phyloP scores from a whole-genome alignment of 176 grass and related monocot genomes.

The Carex myosuroides region DNA sequence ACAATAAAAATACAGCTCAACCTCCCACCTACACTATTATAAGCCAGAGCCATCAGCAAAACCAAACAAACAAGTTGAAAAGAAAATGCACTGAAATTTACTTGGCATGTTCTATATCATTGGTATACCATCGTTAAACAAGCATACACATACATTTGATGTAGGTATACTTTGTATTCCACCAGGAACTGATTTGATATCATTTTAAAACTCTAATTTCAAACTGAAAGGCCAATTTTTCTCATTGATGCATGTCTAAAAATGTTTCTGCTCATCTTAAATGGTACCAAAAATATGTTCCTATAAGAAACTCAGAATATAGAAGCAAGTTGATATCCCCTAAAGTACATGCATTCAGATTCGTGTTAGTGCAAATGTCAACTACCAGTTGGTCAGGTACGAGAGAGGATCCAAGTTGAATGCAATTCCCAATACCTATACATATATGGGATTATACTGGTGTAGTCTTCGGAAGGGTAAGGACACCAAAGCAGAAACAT shows the following conservation, averaged over 20 bases:
- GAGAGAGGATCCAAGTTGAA: not conserved
- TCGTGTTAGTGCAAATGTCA: not conserved
- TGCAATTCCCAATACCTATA: not conserved
- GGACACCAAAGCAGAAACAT: not conserved
- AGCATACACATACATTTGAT: not conserved
- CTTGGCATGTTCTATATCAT: not conserved
- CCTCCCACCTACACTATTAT: too few species aligned
- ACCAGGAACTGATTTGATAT: not conserved
- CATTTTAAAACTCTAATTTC: not conserved
- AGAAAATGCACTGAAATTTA: too few species aligned
- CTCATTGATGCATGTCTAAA: not conserved
- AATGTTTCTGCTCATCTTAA: not conserved
- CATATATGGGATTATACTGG: not conserved
- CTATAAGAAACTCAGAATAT: not conserved
- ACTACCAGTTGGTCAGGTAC: not conserved
- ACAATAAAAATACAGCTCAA: too few species aligned
- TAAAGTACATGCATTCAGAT: not conserved
- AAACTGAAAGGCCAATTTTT: too few species aligned
- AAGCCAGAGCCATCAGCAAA: too few species aligned
- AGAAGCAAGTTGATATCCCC: not conserved
- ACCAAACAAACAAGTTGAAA: too few species aligned
- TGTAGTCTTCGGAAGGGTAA: not conserved
- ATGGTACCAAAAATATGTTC: not conserved
- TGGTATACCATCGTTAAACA: not conserved
- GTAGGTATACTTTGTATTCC: not conserved